Base-by-base conservation (phyloP, 2,329 filamentous ascomycete species). In the Trematosphaeria pertusa region DNA sequence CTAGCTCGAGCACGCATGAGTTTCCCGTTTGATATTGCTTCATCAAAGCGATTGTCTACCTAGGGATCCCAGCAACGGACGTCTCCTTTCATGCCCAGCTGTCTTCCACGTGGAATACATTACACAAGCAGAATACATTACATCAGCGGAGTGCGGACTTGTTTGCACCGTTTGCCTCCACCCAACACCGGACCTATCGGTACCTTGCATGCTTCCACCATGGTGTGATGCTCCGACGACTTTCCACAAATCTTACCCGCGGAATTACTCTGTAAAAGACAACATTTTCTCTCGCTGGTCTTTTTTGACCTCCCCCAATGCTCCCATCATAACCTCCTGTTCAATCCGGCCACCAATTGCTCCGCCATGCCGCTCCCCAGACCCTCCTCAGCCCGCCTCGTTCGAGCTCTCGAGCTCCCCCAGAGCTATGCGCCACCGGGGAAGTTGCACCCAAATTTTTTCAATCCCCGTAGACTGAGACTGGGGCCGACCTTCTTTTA, bases 141-240 rank as follows among this genome's bases (percentile, higher is more conserved):
- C n/a, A n/a, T n/a, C n/a, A n/a, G n/a, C n/a, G n/a, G n/a, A n/a
- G n/a, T n/a, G n/a, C n/a, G n/a, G n/a, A n/a, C n/a, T n/a, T n/a
- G n/a, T n/a, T n/a, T n/a, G n/a, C n/a, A n/a, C n/a, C n/a, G n/a
- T n/a, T n/a, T n/a, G n/a, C n/a, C n/a, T n/a, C n/a, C n/a, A n/a
- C n/a, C n/a, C n/a, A n/a, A n/a, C n/a, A n/a, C n/a, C n/a, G n/a
- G n/a, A n/a, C n/a, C n/a, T n/a, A n/a, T n/a, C n/a, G n/a, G n/a
- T n/a, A n/a, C n/a, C n/a, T n/a, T n/a, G n/a, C n/a, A 48, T 63
- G 56, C 49, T 50, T 43, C 62, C 52, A 65, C 57, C 54, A 45
- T 70, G 65, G 64, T 63, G 64, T 70, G 66, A 70, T 61, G 49
- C 35, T 36, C 38, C 26, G 36, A 48, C 48, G n/a, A 40, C 32